phyloP scores from a whole-genome alignment of 345 rosid genomes.

The Laguncularia racemosa region DNA sequence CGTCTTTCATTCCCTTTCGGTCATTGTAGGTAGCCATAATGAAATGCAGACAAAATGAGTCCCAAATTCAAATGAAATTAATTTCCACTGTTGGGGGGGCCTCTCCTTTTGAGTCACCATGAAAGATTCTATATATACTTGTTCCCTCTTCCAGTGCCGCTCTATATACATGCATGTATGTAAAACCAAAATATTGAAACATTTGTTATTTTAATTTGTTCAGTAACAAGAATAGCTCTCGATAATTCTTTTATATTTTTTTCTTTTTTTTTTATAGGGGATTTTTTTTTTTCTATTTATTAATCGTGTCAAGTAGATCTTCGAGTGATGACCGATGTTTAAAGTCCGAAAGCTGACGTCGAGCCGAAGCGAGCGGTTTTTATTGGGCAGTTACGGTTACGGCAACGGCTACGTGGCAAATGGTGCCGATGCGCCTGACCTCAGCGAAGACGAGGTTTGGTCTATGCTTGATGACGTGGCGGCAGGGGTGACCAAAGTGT shows the following conservation, averaged over 20 bases:
- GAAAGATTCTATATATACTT: conserved; percentile 26
- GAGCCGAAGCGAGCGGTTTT: conserved; percentile 75
- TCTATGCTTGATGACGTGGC: conserved; percentile 40
- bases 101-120: neutral
- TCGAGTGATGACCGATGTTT: conserved; percentile 26
- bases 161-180: conserved; percentile 8
- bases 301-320: neutral
- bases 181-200: no score
- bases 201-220: no score
- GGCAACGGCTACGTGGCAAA: conserved; percentile 15
- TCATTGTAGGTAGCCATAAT: neutral
- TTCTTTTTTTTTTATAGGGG: no score
- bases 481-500: conserved; percentile 8
- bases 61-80: conserved; percentile 53
- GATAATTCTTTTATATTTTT: no score
- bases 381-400: conserved; percentile 34
- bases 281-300: no score
- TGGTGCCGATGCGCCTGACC: conserved; percentile 32
- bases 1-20: neutral
- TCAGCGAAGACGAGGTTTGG: conserved; percentile 85
- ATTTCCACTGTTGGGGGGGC: neutral
- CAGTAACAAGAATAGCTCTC: no score
- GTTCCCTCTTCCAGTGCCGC: conserved; percentile 4
- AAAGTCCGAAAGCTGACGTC: conserved; percentile 65
- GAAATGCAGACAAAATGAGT: conserved; percentile 45